phyloP scores from a whole-genome alignment of 768 basidiomycete species.

The Boletellus ananiceps region DNA sequence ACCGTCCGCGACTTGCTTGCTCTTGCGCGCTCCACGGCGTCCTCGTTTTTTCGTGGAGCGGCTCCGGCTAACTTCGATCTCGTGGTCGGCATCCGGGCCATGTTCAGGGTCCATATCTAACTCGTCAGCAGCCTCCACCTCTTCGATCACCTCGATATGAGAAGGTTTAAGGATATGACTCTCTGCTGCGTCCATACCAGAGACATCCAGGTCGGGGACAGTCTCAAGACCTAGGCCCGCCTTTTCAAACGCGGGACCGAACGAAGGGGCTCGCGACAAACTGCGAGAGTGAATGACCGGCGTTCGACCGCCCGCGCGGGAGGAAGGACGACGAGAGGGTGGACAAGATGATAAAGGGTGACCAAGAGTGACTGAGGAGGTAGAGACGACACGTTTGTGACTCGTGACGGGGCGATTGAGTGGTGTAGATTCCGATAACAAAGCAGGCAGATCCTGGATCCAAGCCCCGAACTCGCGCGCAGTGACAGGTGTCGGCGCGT shows the following conservation, averaged over 20 bases:
- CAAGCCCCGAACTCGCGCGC: constrained; percentile 85
- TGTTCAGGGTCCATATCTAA: constrained; percentile 24
- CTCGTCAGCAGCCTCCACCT: constrained; percentile 34
- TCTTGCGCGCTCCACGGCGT: constrained; percentile 83
- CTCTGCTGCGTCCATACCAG: constrained; percentile 40
- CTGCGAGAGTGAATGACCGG: constrained; percentile 51
- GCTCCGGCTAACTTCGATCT: constrained; percentile 36
- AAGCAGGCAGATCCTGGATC: constrained; percentile 74
- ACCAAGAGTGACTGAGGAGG: constrained; percentile 54
- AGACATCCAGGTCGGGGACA: constrained; percentile 45
- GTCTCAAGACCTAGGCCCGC: constrained; percentile 45
- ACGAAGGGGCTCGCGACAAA: constrained; percentile 60
- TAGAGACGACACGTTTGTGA: constrained; percentile 57
- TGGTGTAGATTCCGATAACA: constrained; percentile 47
- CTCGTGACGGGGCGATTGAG: constrained; percentile 29
- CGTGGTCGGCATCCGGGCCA: constrained; percentile 21
- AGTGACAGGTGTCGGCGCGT: constrained; percentile 41
- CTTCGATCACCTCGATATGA: constrained; percentile 33
- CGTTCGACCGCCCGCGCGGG: constrained; percentile 55
- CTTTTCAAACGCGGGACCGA: constrained; percentile 42
- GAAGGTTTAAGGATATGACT: constrained; percentile 25
- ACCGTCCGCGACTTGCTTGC: constrained; percentile 37
- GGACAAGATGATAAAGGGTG: constrained; percentile 62
- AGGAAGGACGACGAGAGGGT: constrained; percentile 66
- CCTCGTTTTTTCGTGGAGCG: constrained; percentile 73